Percentiles rank a stretch among this genome's conserved stretches.
Evolutionary conservation across 257 asterid species (phyloP).

Genomic region (Cinchona pubescens): DNA sequence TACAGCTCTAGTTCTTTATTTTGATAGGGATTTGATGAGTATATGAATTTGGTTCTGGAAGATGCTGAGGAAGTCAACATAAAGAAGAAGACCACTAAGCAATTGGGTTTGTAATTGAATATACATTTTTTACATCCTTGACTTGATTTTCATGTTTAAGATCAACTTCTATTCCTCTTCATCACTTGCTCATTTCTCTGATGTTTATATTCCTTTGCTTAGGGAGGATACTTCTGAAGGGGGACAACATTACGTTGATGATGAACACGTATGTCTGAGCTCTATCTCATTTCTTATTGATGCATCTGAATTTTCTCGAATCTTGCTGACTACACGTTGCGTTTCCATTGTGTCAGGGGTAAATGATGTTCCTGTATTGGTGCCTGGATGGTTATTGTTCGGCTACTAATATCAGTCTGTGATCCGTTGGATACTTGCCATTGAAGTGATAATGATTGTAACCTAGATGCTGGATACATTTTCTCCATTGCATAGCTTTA

Average conservation of each 20-base stretch:
- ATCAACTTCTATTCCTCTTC: neutral
- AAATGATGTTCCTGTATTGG: neutral
- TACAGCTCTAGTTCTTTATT: neutral
- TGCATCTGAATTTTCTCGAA: neutral
- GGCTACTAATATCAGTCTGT: neutral
- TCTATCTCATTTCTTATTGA: neutral
- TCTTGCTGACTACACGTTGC: neutral
- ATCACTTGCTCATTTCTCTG: neutral
- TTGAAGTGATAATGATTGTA: neutral
- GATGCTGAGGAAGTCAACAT: constrained; percentile 62
- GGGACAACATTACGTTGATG: constrained; percentile 52
- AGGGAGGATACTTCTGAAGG: constrained; percentile 55
- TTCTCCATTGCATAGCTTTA: neutral
- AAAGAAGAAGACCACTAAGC: constrained; percentile 57
- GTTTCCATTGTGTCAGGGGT: constrained; percentile 8
- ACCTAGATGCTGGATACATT: neutral
- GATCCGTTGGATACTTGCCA: neutral
- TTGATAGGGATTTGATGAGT: constrained; percentile 50
- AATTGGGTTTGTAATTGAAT: constrained; percentile 34
- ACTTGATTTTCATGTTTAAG: neutral
- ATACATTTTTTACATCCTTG: neutral
- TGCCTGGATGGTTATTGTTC: neutral
- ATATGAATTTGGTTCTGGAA: constrained; percentile 57
- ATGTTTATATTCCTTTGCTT: constrained; percentile 16
- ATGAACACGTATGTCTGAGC: constrained; percentile 42